Evolutionary conservation across 106 monocot genomes (phyloP).

Genomic region (Gastrodia elata): DNA sequence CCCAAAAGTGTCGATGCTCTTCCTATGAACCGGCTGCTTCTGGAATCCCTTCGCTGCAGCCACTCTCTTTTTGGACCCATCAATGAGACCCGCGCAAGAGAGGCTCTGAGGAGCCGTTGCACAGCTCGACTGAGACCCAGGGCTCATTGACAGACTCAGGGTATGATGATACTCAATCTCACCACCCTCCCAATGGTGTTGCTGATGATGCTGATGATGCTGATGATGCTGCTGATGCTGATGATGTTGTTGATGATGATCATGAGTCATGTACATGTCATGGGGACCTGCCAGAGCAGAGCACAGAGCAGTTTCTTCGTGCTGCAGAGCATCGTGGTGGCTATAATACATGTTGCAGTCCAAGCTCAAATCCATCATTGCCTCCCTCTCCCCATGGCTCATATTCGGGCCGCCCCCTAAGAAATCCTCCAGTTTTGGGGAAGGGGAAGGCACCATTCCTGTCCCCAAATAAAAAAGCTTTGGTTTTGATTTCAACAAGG

Average conservation of each 20-base stretch:
- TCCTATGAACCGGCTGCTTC: conserved; percentile 80
- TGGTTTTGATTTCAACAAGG: no score
- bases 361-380: conserved; percentile 95
- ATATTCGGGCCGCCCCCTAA: conserved; percentile 73
- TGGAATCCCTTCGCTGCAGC: conserved; percentile 42
- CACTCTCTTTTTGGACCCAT: conserved; percentile 43
- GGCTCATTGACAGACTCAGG: conserved; percentile 88
- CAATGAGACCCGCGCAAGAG: conserved; percentile 15
- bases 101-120: conserved; percentile 41
- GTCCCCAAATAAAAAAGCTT: background rate
- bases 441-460: conserved; percentile 51
- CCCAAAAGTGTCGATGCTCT: conserved; percentile 76
- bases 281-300: conserved; percentile 24
- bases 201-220: conserved; percentile 17
- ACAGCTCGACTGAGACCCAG: conserved; percentile 75
- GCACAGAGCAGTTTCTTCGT: conserved; percentile 39
- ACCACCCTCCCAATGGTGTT: conserved; percentile 16
- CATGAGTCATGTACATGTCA: conserved; percentile 24
- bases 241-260: no score
- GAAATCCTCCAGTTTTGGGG: conserved; percentile 96
- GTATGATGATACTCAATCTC: conserved; percentile 51
- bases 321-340: conserved; percentile 57
- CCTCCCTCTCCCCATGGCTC: conserved; percentile 69
- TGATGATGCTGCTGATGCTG: background rate
- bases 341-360: conserved; percentile 91